These are phyloP conservation scores for Melastoma candidum DNA, from an alignment of 441 rosid species.

Conservation along the genomic window DNA sequence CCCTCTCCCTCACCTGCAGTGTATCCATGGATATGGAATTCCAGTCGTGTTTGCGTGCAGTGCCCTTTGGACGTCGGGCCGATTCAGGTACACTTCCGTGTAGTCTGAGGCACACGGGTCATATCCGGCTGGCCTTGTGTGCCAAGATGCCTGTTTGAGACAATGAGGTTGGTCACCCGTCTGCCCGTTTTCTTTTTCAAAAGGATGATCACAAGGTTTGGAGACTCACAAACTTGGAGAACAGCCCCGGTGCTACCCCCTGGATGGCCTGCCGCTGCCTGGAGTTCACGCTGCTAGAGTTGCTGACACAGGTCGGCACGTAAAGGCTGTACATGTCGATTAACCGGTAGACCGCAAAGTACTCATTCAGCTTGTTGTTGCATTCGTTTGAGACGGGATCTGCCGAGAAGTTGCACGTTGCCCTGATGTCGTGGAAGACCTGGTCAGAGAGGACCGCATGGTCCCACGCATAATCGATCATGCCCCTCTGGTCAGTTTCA, in stretches of 20 bases:
- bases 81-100: constrained; percentile 44
- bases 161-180: too few relatives aligned
- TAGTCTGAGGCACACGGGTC: constrained; percentile 54
- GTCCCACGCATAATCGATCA: constrained; percentile 19
- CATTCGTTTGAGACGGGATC: neutral
- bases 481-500: constrained; percentile 13
- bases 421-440: neutral
- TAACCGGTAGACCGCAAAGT: neutral
- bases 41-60: constrained; percentile 62
- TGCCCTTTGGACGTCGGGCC: constrained; percentile 63
- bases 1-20: constrained; percentile 38
- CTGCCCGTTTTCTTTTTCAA: too few relatives aligned
- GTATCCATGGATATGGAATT: constrained; percentile 55
- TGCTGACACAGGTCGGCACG: constrained; percentile 9
- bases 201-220: too few relatives aligned
- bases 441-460: constrained; percentile 16
- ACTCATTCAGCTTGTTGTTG: neutral
- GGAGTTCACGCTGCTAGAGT: neutral
- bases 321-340: constrained; percentile 21
- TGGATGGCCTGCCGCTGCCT: neutral
- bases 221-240: too few relatives aligned
- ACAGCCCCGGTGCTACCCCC: neutral
- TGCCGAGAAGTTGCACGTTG: constrained; percentile 4
- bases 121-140: constrained; percentile 34
- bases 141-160: neutral